Base-by-base conservation (phyloP, 225 moss, liverwort and hornwort species). In the Takakia lepidozioides region DNA sequence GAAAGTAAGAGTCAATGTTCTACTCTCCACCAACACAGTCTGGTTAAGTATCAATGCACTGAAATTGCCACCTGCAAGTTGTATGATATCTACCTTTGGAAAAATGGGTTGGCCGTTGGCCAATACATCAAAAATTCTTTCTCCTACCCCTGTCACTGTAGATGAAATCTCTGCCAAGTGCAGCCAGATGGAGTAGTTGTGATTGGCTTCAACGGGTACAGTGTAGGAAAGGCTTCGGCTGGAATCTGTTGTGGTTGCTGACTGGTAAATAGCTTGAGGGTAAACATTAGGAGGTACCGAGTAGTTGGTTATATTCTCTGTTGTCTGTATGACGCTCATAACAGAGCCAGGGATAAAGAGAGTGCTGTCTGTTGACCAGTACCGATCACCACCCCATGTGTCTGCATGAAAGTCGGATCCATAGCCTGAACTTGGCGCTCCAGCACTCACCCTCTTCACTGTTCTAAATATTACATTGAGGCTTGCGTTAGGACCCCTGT, bases 351-450 rank as follows among this genome's bases (percentile, higher is more conserved):
- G n/a, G 5, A 68, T 36, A 32, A 79, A 82, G n/a, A 71, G 46
- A 15, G 76, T 61, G 19, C 48, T 43, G 53, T 98, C 95, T 16
- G 69, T 68, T 14, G 87, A 84, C 95, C 95, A 98, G 38, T 90
- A 98, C 4, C 95, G 87, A 40, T 98, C 84, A 19, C 95, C 95
- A 22, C 95, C 95, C 95, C 95, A 98, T 2, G 73, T 38, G 50
- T 90, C 82, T 8, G 90, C 95, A 9, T 78, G 43, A 62, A 90
- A 37, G 7, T 66, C 60, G 14, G 84, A 84, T 16, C 90, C 90
- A 52, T 84, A 90, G 3, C 72, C 87, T 11, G 78, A 63, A 6
- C 71, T 69, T 34, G 26, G 3, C 0, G 90, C 76, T 5, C 95
- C 90, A 7, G 90, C 90, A 16, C 91, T 85, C 20, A 98, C 84